These are phyloP conservation scores for Aspergillus ruber DNA, from an alignment of 2,329 filamentous ascomycete genomes.

Conservation along the genomic window DNA sequence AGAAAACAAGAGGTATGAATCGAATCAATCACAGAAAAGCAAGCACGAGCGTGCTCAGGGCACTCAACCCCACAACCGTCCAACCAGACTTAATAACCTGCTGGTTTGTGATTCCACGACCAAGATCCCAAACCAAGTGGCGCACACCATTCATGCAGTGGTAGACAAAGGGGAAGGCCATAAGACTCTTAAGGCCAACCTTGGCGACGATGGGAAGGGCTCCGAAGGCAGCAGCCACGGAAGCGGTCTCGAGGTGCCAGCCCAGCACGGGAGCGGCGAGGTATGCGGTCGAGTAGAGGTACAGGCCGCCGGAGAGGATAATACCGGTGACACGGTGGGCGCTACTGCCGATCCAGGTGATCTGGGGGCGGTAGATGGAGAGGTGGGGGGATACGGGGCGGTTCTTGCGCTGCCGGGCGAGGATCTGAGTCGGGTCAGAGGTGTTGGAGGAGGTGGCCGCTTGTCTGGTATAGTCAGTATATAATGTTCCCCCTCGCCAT, in stretches of 20 bases:
- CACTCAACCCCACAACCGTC: constrained; percentile 53
- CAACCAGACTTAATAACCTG: constrained; percentile 61
- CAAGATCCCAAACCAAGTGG: constrained; percentile 66
- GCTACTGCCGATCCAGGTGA: constrained; percentile 73
- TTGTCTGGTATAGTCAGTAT: constrained; percentile 19
- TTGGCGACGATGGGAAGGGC: constrained; percentile 55
- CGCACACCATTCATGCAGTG: constrained; percentile 64
- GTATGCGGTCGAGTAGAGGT: constrained; percentile 75
- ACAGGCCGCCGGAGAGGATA: constrained; percentile 65
- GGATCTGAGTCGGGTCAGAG: constrained; percentile 48
- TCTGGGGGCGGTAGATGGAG: constrained; percentile 74
- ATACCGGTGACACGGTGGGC: constrained; percentile 81
- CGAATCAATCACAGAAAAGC: constrained; percentile 36
- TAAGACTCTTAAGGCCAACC: constrained; percentile 50
- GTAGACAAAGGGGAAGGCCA: constrained; percentile 62
- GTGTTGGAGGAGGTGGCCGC: constrained; percentile 24
- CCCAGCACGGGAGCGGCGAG: constrained; percentile 70
- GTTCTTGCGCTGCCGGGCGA: constrained; percentile 70
- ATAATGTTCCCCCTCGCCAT: background rate
- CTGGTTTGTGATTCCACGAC: constrained; percentile 56
- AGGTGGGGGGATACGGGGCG: constrained; percentile 84
- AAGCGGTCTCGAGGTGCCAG: constrained; percentile 60
- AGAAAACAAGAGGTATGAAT: constrained; percentile 27
- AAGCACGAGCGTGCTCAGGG: constrained; percentile 43
- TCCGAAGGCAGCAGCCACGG: constrained; percentile 59